phyloP scores from a whole-genome alignment of 805 yeast species.

The Wickerhamiella australiensis region DNA sequence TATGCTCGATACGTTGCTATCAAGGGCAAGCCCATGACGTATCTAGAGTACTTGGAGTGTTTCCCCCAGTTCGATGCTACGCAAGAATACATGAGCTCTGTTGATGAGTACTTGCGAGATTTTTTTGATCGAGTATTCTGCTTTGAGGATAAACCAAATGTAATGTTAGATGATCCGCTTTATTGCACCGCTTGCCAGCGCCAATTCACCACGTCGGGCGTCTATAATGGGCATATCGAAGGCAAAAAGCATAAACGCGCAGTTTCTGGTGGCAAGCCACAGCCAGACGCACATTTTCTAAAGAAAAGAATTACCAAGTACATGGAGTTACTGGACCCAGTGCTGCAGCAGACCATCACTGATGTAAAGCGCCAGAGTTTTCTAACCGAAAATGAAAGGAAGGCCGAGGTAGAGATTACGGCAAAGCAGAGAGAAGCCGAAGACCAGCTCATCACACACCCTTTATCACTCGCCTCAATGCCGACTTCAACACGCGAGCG shows the following conservation, averaged over 20 bases:
- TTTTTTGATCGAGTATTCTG: conserved; percentile 30
- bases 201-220: conserved; percentile 49
- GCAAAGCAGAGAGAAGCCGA: conserved; percentile 11
- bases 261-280: conserved; percentile 12
- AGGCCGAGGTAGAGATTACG: conserved; percentile 39
- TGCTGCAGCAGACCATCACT: conserved; percentile 39
- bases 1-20: conserved; percentile 19
- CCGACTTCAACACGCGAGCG: conserved; percentile 49
- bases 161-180: conserved; percentile 19
- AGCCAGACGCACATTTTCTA: neutral
- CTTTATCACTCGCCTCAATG: conserved; percentile 25
- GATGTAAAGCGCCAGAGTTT: conserved; percentile 55
- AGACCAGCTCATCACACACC: no score
- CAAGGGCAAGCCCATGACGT: conserved; percentile 25
- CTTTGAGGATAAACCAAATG: conserved; percentile 17
- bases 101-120: conserved; percentile 39
- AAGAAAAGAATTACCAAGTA: neutral
- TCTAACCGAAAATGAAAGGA: conserved; percentile 53
- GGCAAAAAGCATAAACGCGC: conserved; percentile 69
- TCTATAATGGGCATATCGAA: conserved; percentile 51
- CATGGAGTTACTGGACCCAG: conserved; percentile 31
- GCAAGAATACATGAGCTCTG: conserved; percentile 33
- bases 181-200: conserved; percentile 58
- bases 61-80: conserved; percentile 34
- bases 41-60: conserved; percentile 39